phyloP scores from a whole-genome alignment of 805 yeast species.

The Candida ulmi region DNA sequence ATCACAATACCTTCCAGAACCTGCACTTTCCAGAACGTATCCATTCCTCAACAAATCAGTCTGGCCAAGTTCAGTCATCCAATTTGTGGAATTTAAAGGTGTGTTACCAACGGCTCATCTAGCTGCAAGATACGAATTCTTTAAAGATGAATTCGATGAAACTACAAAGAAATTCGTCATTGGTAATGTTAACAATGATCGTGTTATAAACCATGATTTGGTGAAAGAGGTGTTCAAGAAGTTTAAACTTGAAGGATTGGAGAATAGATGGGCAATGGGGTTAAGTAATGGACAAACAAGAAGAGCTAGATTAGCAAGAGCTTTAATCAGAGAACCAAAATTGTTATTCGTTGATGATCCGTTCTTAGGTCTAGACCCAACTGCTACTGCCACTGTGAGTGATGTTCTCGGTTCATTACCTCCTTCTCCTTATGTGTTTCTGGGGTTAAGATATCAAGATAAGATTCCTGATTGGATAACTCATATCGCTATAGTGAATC shows the following conservation, averaged over 20 bases:
- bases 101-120: conserved; percentile 58
- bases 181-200: conserved; percentile 33
- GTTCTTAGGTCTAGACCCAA: conserved; percentile 83
- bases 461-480: conserved; percentile 74
- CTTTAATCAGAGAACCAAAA: conserved; percentile 59
- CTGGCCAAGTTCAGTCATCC: conserved; percentile 41
- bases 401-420: conserved; percentile 39
- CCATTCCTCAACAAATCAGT: conserved; percentile 41
- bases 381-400: conserved; percentile 57
- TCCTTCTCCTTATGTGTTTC: conserved; percentile 49
- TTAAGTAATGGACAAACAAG: conserved; percentile 92
- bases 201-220: conserved; percentile 27
- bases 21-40: conserved; percentile 47
- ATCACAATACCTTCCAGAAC: conserved; percentile 46
- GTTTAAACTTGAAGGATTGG: conserved; percentile 51
- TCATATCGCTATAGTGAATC: conserved; percentile 59
- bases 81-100: conserved; percentile 42
- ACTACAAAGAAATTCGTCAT: conserved; percentile 58
- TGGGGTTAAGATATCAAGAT: conserved; percentile 79
- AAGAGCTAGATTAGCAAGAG: conserved; percentile 79
- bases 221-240: conserved; percentile 39
- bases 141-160: conserved; percentile 78
- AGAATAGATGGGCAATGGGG: conserved; percentile 76
- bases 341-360: conserved; percentile 84
- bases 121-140: conserved; percentile 85